Conservation (phyloP, 1,284 basidiomycete species). For the Ceratobasidium sp. region DNA sequence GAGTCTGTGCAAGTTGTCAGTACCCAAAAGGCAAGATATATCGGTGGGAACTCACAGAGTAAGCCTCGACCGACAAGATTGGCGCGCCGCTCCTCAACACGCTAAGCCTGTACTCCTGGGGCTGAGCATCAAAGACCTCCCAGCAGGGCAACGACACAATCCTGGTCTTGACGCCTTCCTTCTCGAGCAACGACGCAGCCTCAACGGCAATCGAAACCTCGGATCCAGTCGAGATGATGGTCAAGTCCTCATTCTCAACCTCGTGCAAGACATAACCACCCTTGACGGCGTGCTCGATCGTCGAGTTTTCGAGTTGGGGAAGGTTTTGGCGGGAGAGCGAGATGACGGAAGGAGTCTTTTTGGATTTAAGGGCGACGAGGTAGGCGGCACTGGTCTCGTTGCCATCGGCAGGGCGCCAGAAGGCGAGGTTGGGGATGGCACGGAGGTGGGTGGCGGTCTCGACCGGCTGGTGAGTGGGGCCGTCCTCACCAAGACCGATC, state of each 20-base stretch:
- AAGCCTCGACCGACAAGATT: slow-evolving; percentile 89
- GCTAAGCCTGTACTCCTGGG: slow-evolving; percentile 77
- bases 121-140: slow-evolving; percentile 87
- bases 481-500: slow-evolving; percentile 93
- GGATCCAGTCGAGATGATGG: slow-evolving; percentile 87
- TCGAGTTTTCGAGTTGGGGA: slow-evolving; percentile 87
- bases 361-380: slow-evolving; percentile 75
- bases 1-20: slow-evolving; percentile 55
- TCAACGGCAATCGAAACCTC: slow-evolving; percentile 88
- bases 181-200: slow-evolving; percentile 78
- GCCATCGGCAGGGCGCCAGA: slow-evolving; percentile 93
- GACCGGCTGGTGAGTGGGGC: slow-evolving; percentile 94
- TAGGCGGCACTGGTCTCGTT: slow-evolving; percentile 95
- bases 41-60: slow-evolving; percentile 54
- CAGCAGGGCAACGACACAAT: slow-evolving; percentile 90
- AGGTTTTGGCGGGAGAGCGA: slow-evolving; percentile 92
- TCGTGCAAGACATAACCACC: slow-evolving; percentile 93
- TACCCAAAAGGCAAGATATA: neutral
- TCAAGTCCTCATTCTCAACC: slow-evolving; percentile 76
- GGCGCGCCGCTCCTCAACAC: slow-evolving; percentile 90
- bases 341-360: slow-evolving; percentile 81
- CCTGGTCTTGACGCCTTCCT: slow-evolving; percentile 79
- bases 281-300: slow-evolving; percentile 81
- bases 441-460: slow-evolving; percentile 89
- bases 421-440: slow-evolving; percentile 86